Base-by-base conservation (phyloP, 2,329 filamentous ascomycete species). In the Microascus cirrosus region DNA sequence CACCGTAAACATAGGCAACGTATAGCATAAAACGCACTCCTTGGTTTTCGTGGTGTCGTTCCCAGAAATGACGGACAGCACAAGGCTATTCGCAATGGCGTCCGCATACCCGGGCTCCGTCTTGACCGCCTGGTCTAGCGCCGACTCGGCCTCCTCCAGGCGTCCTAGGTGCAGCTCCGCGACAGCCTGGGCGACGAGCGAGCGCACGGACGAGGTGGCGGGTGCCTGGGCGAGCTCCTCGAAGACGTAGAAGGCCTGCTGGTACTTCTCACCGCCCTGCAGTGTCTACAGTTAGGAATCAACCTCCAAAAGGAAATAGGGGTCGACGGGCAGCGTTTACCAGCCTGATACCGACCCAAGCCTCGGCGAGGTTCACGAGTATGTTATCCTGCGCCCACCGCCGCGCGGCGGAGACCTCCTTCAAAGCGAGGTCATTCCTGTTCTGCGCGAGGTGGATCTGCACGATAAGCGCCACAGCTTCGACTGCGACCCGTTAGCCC, bases 211-310 rank as follows among this genome's bases (percentile, higher is more conserved):
- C 54, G 90, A 85, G 20, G 89, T 91, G 35, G 89, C 85, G 2
- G 91, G 87, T 32, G 89, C 86, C 68, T 95, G 90, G 4, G 94
- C 93, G 54, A 97, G 83, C 73, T 99, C 94, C 73, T 97, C 93
- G 67, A 90, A 97, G 61, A 97, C 93, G 77, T 99, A 97, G 74
- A 95, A 97, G 20, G 93, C 87, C 68, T 94, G 89, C 68, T 97
- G 94, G 73, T 97, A 97, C 71, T 90, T 94, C 65, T 96, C 91
- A 64, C 92, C 92, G 67, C 93, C 93, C 87, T 95, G 61, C 28
- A 57, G 7, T 45, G 13, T n/a, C 39, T 45, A n/a, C n/a, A 6
- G 39, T 45, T n/a, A 45, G 39, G 39, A 18, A 7, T n/a, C 18
- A 2, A 2, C n/a, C 7, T n/a, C n/a, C 39, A 18, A 42, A 18